These are phyloP conservation scores for Coemansia umbellata DNA, from an alignment of 192 early-diverging fungal species.

Conservation along the genomic window DNA sequence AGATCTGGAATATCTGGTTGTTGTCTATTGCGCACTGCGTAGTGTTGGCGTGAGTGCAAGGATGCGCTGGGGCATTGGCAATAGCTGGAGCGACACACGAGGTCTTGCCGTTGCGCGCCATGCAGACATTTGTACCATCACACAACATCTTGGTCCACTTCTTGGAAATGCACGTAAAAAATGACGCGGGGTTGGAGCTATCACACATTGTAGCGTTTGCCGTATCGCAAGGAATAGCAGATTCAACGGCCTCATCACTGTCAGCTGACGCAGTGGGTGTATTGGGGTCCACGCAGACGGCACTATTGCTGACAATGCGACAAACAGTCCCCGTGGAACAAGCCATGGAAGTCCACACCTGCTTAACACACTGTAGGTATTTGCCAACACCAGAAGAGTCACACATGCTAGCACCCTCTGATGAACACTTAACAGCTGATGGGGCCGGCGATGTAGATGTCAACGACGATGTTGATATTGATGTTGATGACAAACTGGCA, in stretches of 20 bases:
- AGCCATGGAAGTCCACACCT: conserved; percentile 18
- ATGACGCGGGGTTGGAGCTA: conserved; percentile 9
- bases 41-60: conserved; percentile 17
- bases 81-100: conserved; percentile 25
- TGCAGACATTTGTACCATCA: conserved; percentile 33
- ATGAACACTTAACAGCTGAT: conserved; percentile 7
- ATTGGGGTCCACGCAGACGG: conserved; percentile 29
- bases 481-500: background rate
- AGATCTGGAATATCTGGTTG: conserved; percentile 27
- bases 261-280: conserved; percentile 8
- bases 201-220: conserved; percentile 42
- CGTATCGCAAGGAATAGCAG: conserved; percentile 15
- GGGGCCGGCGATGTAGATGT: background rate
- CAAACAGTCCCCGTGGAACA: conserved; percentile 32
- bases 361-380: conserved; percentile 29
- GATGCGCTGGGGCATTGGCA: conserved; percentile 24
- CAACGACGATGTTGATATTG: background rate
- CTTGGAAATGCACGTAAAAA: conserved; percentile 30
- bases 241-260: background rate
- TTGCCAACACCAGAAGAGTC: conserved; percentile 5
- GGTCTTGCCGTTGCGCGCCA: conserved; percentile 20
- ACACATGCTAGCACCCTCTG: conserved; percentile 25
- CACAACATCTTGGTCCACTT: conserved; percentile 40
- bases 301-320: conserved; percentile 22
- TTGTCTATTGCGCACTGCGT: conserved; percentile 30